Base-by-base conservation (phyloP, 805 yeast species). In the Candida coquimbonensis region DNA sequence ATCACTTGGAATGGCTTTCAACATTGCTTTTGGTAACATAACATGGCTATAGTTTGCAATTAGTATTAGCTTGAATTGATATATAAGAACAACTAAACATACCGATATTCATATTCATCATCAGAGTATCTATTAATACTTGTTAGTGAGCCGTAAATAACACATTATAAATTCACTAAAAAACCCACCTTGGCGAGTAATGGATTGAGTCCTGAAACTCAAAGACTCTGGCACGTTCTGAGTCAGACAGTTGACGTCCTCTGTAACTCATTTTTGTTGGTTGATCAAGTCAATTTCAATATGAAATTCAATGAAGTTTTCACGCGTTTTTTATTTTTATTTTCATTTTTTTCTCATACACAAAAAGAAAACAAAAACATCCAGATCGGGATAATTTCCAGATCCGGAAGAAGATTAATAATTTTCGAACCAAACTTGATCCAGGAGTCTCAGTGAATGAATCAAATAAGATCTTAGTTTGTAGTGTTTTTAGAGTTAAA, bases 141-240 rank as follows among this genome's bases (percentile, higher is more conserved):
- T 43, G 53, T 52, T 40, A 48, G 54, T 45, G 34, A 9, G 11
- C 4, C 12, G 9, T 26, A 33, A 33, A 36, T 9, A 36, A 36
- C 6, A 11, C 9, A n/a, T 9, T 19, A 25, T 32, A 31, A n/a
- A 3, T 4, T 11, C 9, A 9, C 12, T n/a, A 24, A 19, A 40
- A 31, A 4, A 59, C 72, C 16, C 47, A 69, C 73, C 82, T 69
- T 47, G 95, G 93, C 9, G 96, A 87, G 63, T 93, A 93, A 65
- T 93, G 96, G 56, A 93, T 93, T 65, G 84, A 78, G 46, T 93
- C 98, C 62, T 87, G 95, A 62, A 88, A 93, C 62, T 91, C 96
- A 55, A 85, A 78, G 36, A 91, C 83, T 43, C 91, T 80, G 33
- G 89, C 87, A 52, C 95, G 73, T 63, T 93, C 99, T 27, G 81